These are phyloP conservation scores for Aurantiochytrium sp. DNA, from an alignment of 108 stramenopile genomes.

Conservation along the genomic window DNA sequence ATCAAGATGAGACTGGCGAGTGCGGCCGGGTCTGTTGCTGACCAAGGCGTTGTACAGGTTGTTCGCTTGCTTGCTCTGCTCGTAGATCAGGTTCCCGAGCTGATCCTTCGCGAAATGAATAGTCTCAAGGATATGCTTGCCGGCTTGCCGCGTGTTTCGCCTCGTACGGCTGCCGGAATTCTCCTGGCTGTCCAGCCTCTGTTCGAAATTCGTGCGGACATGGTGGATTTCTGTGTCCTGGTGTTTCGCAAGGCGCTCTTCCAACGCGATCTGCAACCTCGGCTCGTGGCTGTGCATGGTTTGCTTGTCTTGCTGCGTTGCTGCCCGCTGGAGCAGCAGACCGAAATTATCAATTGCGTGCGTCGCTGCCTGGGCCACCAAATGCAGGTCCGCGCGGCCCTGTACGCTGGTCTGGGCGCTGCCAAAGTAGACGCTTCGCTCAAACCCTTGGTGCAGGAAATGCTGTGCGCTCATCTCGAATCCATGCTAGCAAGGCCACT, in stretches of 20 bases:
- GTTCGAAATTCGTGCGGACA: not conserved
- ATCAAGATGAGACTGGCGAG: not conserved
- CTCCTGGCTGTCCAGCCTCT: not conserved
- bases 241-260: slow-evolving; percentile 13
- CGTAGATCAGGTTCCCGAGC: not conserved
- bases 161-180: not conserved
- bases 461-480: not conserved
- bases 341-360: slow-evolving; percentile 1
- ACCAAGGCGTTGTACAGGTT: not conserved
- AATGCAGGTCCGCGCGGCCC: not conserved
- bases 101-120: not conserved
- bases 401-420: not conserved
- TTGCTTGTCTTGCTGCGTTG: not conserved
- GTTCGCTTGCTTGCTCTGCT: not conserved
- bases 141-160: not conserved
- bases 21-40: not conserved
- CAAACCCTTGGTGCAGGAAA: not conserved
- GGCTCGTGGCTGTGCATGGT: slow-evolving; percentile 4
- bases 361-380: not conserved
- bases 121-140: not conserved
- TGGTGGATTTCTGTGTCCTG: not conserved
- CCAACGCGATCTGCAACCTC: slow-evolving; percentile 4
- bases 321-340: not conserved
- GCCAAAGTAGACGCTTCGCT: not conserved
- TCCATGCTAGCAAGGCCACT: not conserved